phyloP scores from a whole-genome alignment of 495 filamentous ascomycete species.

The Parmelia sp. region DNA sequence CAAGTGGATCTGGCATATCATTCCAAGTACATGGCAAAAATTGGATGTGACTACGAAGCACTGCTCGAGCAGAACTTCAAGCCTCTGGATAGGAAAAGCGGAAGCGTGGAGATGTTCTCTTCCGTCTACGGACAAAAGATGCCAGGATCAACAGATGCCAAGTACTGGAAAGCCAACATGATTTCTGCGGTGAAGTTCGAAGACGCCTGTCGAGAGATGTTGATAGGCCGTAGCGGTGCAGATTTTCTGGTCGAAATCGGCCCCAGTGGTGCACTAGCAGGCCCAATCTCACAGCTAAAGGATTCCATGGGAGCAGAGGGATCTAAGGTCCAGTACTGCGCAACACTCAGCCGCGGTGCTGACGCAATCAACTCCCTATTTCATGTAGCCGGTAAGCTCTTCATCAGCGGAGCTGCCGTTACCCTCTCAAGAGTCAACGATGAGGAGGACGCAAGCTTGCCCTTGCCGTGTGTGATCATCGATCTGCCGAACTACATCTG shows the following conservation, averaged over 20 bases:
- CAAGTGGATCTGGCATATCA: constrained; percentile 40
- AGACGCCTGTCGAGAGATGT: constrained; percentile 24
- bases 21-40: background rate
- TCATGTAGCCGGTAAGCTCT: no score
- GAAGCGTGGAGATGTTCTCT: no score
- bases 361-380: no score
- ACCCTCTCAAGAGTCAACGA: no score
- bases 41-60: no score
- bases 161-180: constrained; percentile 35
- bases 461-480: background rate
- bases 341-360: no score
- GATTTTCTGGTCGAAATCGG: constrained; percentile 33
- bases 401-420: no score
- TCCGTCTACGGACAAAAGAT: no score
- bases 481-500: constrained; percentile 32
- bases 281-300: constrained; percentile 31
- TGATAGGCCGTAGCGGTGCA: background rate
- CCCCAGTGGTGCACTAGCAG: constrained; percentile 29
- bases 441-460: background rate
- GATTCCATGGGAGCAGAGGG: no score
- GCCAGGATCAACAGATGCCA: no score
- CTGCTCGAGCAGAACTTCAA: background rate
- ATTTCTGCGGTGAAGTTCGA: constrained; percentile 31
- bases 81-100: no score
- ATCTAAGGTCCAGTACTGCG: no score